Evolutionary conservation across 1,284 basidiomycete species (phyloP).

Genomic region (Vanrija humicola): DNA sequence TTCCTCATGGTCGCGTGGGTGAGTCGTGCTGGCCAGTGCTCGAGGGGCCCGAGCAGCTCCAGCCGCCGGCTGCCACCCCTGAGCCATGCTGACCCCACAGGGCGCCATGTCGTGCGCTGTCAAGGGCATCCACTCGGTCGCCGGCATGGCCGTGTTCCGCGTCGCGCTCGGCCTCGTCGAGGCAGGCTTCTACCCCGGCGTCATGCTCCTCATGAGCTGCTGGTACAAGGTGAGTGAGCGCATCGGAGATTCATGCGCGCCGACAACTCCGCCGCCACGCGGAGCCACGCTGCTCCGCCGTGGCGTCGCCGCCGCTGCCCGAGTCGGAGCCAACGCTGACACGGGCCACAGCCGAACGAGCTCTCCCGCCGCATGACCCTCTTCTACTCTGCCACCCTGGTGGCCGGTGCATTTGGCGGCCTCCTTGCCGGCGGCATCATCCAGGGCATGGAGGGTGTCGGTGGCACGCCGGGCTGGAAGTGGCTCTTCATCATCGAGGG

Average conservation of each 20-base stretch:
- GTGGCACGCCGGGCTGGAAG: conserved; percentile 35
- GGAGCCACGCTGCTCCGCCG: no score
- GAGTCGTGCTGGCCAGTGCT: neutral
- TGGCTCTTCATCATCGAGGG: conserved; percentile 48
- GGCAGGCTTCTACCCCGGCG: conserved; percentile 24
- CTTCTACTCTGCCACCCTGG: conserved; percentile 40
- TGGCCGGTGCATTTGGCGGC: conserved; percentile 43
- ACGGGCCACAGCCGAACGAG: conserved; percentile 17
- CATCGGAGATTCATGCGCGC: no score
- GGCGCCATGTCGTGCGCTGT: conserved; percentile 22
- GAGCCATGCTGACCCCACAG: neutral
- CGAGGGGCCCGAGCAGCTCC: neutral
- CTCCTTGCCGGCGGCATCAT: conserved; percentile 42
- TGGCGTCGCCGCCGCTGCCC: no score
- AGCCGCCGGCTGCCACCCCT: neutral
- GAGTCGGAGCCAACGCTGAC: neutral
- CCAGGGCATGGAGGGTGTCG: conserved; percentile 29
- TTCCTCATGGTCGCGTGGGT: conserved; percentile 21
- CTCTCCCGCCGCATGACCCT: conserved; percentile 31
- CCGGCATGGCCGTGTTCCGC: conserved; percentile 22
- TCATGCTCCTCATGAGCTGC: conserved; percentile 17
- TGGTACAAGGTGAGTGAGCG: conserved; percentile 13
- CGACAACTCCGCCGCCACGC: no score
- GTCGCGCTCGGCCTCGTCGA: conserved; percentile 26
- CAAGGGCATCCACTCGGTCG: conserved; percentile 15